Base-by-base conservation (phyloP, 208 protist species). In the Crithidia thermophila region DNA sequence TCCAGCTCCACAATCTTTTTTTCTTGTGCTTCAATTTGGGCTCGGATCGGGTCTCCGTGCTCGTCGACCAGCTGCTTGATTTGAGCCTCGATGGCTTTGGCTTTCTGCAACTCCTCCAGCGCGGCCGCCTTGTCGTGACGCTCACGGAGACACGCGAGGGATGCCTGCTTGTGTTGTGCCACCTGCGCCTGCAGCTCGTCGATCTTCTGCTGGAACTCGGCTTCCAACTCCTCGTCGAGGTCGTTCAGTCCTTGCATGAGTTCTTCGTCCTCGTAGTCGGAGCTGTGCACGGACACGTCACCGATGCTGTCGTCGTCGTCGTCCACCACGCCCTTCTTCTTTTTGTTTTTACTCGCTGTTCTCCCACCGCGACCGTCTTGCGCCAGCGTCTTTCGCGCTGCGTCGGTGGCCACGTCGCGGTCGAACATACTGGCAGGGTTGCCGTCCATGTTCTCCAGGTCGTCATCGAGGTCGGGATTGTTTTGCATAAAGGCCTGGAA, bases 201-300 rank as follows among this genome's bases (percentile, higher is more conserved):
- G 18, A 83, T 53, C 16, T 61, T n/a, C 10, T 59, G 27, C 28
- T 72, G 61, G 36, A 69, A 79, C 14, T 83, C 77, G 5, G 59
- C 58, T 46, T 83, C 77, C 0, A 83, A 36, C 50, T 83, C 77
- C 18, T 79, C 77, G 37, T 79, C 77, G 6, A 83, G 31, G 63
- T 79, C 72, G 11, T 68, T 42, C 18, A 83, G 64, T 3, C 67
- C 77, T 42, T 76, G 77, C 37, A 83, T 36, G 20, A 83, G 56
- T 31, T 79, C 71, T 46, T 74, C 77, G 40, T 83, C 67, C 0
- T 46, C 33, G 57, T 70, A 74, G 59, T 83, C 77, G 28, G 59
- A 71, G 72, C 67, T 83, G 67, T 83, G 70, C 18, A 83, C 33
- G 13, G 77, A 83, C 4, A 83, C 67, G 18, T 76, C 73, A 9